These are phyloP conservation scores for Pichia eremophila DNA, from an alignment of 805 yeast genomes.

Conservation along the genomic window DNA sequence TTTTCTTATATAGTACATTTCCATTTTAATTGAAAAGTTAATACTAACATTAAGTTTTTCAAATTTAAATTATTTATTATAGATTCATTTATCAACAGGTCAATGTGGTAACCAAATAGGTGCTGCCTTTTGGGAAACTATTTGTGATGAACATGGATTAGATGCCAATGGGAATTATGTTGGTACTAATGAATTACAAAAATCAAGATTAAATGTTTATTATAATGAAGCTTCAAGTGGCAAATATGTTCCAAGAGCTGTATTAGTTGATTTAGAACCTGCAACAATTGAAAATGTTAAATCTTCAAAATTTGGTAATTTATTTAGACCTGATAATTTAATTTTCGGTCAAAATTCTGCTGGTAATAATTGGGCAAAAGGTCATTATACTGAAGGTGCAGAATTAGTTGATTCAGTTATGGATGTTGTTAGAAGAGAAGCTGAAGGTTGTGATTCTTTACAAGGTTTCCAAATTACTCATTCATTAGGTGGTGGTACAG, in stretches of 20 bases:
- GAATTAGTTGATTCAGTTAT: slow-evolving; percentile 84
- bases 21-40: no score
- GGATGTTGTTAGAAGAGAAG: slow-evolving; percentile 88
- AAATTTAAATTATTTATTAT: slow-evolving; percentile 7
- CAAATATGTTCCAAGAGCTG: slow-evolving; percentile 90
- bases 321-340: slow-evolving; percentile 88
- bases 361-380: slow-evolving; percentile 96
- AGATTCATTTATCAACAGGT: slow-evolving; percentile 94
- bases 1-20: no score
- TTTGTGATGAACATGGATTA: slow-evolving; percentile 81
- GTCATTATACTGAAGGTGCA: slow-evolving; percentile 95
- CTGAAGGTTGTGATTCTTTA: slow-evolving; percentile 83
- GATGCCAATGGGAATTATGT: slow-evolving; percentile 68
- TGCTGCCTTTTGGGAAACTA: slow-evolving; percentile 90
- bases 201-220: slow-evolving; percentile 57
- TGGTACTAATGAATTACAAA: slow-evolving; percentile 47
- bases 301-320: slow-evolving; percentile 69
- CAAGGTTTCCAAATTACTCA: slow-evolving; percentile 92
- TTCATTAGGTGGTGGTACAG: slow-evolving; percentile 87
- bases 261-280: slow-evolving; percentile 87
- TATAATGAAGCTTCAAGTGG: slow-evolving; percentile 81
- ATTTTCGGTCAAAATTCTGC: slow-evolving; percentile 89
- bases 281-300: slow-evolving; percentile 85
- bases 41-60: background rate
- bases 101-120: slow-evolving; percentile 99